Percentiles rank a stretch among this genome's conserved stretches.
Evolutionary conservation across 257 asterid genomes (phyloP).

Genomic region (Solanum corneliomulleri): DNA sequence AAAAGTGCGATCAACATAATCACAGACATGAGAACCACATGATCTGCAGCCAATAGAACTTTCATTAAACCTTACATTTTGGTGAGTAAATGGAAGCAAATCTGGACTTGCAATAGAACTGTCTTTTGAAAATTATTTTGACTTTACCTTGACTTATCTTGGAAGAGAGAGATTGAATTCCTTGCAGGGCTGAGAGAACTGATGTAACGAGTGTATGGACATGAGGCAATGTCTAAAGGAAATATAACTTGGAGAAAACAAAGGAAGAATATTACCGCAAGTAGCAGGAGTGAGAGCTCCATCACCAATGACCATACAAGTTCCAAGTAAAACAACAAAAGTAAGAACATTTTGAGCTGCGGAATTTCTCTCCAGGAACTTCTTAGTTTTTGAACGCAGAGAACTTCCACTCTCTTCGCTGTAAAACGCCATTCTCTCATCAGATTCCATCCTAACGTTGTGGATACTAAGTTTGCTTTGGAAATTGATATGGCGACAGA

Average conservation of each 20-base stretch:
- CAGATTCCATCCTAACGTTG: constrained; percentile 24
- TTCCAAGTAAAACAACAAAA: constrained; percentile 46
- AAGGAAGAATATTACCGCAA: constrained; percentile 24
- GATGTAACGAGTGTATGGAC: background rate
- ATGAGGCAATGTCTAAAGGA: background rate
- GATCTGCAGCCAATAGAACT: constrained; percentile 18
- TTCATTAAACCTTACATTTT: background rate
- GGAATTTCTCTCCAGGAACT: constrained; percentile 35
- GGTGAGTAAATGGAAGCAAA: background rate
- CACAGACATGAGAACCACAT: constrained; percentile 51
- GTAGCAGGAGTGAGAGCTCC: constrained; percentile 83
- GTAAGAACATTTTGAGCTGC: constrained; percentile 36
- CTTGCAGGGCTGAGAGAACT: constrained; percentile 80
- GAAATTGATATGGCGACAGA: constrained; percentile 40
- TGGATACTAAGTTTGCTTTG: constrained; percentile 30
- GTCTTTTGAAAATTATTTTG: background rate
- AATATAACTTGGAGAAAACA: background rate
- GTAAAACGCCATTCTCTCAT: constrained; percentile 6
- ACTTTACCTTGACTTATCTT: constrained; percentile 50
- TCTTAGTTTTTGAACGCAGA: constrained; percentile 24
- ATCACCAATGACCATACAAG: constrained; percentile 82
- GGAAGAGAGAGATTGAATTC: constrained; percentile 56
- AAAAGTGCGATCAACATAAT: constrained; percentile 38
- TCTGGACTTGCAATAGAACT: background rate
- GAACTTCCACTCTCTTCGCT: constrained; percentile 15